Evolutionary conservation across 768 basidiomycete species (phyloP), one percentile per base, ranked within the genome.

Genomic region (Rhodotorula diobovata): DNA sequence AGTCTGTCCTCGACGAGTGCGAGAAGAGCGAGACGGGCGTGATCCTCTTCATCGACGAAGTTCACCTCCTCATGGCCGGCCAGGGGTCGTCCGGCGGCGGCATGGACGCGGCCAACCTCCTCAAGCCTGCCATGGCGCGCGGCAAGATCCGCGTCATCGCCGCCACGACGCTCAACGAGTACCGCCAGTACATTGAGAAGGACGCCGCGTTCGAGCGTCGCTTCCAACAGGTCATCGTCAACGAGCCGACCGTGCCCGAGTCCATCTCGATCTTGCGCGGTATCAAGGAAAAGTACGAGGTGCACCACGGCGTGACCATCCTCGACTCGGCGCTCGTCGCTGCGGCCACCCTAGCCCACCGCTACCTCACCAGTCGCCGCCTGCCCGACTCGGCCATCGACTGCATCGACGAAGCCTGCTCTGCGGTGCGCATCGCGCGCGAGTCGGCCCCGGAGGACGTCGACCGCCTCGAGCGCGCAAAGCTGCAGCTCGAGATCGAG

Each of bases 391-490:
- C 89, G 25, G 93, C 93, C 23, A 94, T 95, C 74, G 93, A 96
- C 81, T 81, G 95, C 23, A 30, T 61, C 30, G 95, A 98, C 80
- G 95, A 97, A 80, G 93, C 93, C 7, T 90, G 91, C 1, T 90
- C 90, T 4, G 85, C 91, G 0, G 83, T 97, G 10, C 90, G 93
- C 68, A 92, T 97, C 35, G 91, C 91, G 37, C 88, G 92, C 54
- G 95, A 99, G 82, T 97, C 93, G 0, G 87, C 90, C 69, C 95
- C 95, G 0, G 95, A 98, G 81, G 89, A 85, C 7, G 90, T 98
- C 77, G 95, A 98, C 81, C 88, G 88, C 74, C 84, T 97, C 28
- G 91, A 95, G 78, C 87, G 93, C 30, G 85, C 85, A 62, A 93
- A 90, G 80, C 85, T 97, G 43, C 91, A 95, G 78, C 85, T 98